These are phyloP conservation scores for Piper longum DNA, from an alignment of 164 flowering plant genomes.

Conservation along the genomic window DNA sequence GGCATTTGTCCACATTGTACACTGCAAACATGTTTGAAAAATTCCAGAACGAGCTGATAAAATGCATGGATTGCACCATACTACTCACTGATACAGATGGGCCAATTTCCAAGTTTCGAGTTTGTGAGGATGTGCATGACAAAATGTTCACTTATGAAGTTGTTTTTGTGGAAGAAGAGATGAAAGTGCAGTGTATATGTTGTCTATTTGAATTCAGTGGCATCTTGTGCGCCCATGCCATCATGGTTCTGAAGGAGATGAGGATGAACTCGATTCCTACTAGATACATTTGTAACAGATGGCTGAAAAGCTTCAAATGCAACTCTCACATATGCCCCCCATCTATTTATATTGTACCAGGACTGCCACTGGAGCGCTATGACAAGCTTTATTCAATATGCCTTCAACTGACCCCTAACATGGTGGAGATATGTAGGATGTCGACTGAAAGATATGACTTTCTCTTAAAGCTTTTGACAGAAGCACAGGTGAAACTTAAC, in stretches of 20 bases:
- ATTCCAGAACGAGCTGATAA: constrained; percentile 74
- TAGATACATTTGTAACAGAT: constrained; percentile 51
- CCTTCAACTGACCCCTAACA: neutral
- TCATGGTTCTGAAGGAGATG: constrained; percentile 66
- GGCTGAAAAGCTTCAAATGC: constrained; percentile 27
- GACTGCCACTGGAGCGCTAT: neutral
- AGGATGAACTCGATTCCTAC: constrained; percentile 52
- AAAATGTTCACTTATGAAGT: constrained; percentile 42
- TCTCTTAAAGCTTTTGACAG: neutral
- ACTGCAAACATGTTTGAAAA: constrained; percentile 52
- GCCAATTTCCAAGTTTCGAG: constrained; percentile 40
- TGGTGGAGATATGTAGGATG: neutral
- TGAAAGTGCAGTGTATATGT: constrained; percentile 65
- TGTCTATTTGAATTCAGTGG: constrained; percentile 78
- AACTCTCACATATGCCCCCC: neutral
- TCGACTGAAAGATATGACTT: neutral
- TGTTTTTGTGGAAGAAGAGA: constrained; percentile 38
- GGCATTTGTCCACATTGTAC: constrained; percentile 58
- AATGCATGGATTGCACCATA: constrained; percentile 58
- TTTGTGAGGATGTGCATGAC: constrained; percentile 61
- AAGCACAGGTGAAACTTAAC: neutral
- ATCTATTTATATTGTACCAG: neutral
- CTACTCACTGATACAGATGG: constrained; percentile 49
- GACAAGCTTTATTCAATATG: neutral
- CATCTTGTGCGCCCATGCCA: constrained; percentile 66